Evolutionary conservation across 441 rosid genomes (phyloP).

Genomic region (Dalechampia spathulata): DNA sequence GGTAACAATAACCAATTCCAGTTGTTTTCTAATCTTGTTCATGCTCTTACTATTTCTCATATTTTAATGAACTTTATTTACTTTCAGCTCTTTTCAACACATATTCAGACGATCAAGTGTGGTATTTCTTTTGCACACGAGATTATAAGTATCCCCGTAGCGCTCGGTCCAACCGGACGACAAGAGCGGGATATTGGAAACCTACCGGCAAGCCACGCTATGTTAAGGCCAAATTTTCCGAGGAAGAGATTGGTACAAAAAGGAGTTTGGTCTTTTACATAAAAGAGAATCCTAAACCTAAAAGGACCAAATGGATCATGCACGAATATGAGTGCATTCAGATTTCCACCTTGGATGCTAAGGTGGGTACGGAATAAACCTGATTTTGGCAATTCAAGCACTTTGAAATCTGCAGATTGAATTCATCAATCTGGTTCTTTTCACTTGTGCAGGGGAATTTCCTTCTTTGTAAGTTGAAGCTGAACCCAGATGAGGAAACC

Average conservation of each 20-base stretch:
- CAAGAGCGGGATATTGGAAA: slow-evolving; percentile 44
- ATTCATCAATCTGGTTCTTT: no score
- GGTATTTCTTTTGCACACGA: slow-evolving; percentile 38
- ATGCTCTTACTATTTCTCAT: no score
- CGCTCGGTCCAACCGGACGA: slow-evolving; percentile 19
- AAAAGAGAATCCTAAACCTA: background rate
- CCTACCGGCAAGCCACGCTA: slow-evolving; percentile 31
- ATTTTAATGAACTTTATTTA: no score
- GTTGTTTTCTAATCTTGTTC: no score
- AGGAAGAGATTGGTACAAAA: slow-evolving; percentile 2
- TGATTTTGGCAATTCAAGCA: no score
- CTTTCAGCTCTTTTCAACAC: slow-evolving; percentile 19
- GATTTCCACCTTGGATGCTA: background rate
- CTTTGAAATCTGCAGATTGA: no score
- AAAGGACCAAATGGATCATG: slow-evolving; percentile 8
- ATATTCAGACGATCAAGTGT: slow-evolving; percentile 18
- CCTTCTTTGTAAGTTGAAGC: slow-evolving; percentile 7
- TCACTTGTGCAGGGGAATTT: slow-evolving; percentile 9
- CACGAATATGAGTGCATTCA: slow-evolving; percentile 8
- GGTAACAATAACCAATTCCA: slow-evolving; percentile 11
- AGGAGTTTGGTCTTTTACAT: slow-evolving; percentile 4
- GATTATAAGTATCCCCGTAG: slow-evolving; percentile 15
- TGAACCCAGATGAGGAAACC: background rate
- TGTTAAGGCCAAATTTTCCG: slow-evolving; percentile 9
- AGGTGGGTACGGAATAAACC: no score